Base-by-base conservation (phyloP, 768 basidiomycete genomes). In the Leccinum ochraceum region DNA sequence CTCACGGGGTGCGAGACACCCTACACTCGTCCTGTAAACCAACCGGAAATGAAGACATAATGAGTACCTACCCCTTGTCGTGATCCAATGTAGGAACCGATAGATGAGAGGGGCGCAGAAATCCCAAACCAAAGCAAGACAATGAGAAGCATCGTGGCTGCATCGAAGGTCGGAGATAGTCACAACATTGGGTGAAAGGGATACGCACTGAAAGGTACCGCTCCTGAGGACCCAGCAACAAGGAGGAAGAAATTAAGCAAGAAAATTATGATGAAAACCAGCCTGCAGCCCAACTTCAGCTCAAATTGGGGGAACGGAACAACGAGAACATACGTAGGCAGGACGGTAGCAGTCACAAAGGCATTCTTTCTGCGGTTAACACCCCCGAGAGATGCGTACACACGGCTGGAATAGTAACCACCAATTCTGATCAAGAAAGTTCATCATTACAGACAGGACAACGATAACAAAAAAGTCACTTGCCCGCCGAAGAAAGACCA, bases 401-500 rank as follows among this genome's bases (percentile, higher is more conserved):
- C 80, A 9, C 96, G 82, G 51, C 87, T 87, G 0, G 95, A 95
- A 58, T 90, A 77, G 74, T 98, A 98, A 34, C 96, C 96, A 16
- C 92, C 88, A 59, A 98, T 80, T 46, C 92, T 94, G 63, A 58
- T 28, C 17, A 51, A 46, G 9, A 52, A 51, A 26, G 14, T 16
- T 26, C 17, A 17, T 56, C 26, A 48, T 36, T 22, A 49, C 48
- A 30, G 5, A 26, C 32, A 32, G 5, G 42, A 57, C 3, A 8
- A n/a, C 22, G 11, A 28, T n/a, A 26, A 50, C 6, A 34, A 11
- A 30, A 56, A 32, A 32, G 53, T 28, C 16, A 57, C 82, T 65
- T 66, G 86, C 92, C 88, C 80, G 74, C 94, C 94, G 69, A 98
- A 98, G 66, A 97, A 78, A 3, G 95, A 91, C 93, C 94, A 98